phyloP scores from a whole-genome alignment of 2,329 filamentous ascomycete genomes.

The Emergomyces orientalis region DNA sequence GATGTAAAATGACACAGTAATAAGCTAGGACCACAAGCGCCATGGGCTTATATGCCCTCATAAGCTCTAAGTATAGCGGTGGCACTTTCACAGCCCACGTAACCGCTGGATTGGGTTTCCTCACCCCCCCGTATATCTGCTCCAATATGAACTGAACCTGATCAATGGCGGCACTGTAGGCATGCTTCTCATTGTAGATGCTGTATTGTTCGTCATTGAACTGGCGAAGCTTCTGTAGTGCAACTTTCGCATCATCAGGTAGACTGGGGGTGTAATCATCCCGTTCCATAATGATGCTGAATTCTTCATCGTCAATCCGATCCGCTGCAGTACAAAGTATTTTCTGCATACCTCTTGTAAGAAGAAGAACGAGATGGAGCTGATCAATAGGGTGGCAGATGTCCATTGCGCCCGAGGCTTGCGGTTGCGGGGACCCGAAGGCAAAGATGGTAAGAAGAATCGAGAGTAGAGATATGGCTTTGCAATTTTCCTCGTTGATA shows the following conservation, averaged over 20 bases:
- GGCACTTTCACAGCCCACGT: constrained; percentile 53
- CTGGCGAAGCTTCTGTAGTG: constrained; percentile 21
- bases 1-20: constrained; percentile 45
- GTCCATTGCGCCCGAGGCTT: constrained; percentile 11
- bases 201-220: constrained; percentile 20
- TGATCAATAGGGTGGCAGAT: constrained; percentile 21
- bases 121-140: constrained; percentile 24
- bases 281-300: constrained; percentile 21
- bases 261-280: constrained; percentile 26
- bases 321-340: constrained; percentile 20
- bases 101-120: constrained; percentile 35
- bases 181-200: constrained; percentile 21
- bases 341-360: constrained; percentile 25
- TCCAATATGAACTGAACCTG: constrained; percentile 23
- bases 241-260: constrained; percentile 21
- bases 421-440: constrained; percentile 24
- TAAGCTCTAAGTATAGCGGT: constrained; percentile 47
- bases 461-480: constrained; percentile 30
- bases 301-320: constrained; percentile 21
- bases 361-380: constrained; percentile 23
- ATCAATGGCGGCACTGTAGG: constrained; percentile 23
- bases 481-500: constrained; percentile 24
- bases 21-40: constrained; percentile 38
- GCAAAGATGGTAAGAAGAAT: constrained; percentile 28
- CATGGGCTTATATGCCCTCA: constrained; percentile 31